Conservation (phyloP, 148 eudicot species). For the Heliamphora exappendiculata region DNA sequence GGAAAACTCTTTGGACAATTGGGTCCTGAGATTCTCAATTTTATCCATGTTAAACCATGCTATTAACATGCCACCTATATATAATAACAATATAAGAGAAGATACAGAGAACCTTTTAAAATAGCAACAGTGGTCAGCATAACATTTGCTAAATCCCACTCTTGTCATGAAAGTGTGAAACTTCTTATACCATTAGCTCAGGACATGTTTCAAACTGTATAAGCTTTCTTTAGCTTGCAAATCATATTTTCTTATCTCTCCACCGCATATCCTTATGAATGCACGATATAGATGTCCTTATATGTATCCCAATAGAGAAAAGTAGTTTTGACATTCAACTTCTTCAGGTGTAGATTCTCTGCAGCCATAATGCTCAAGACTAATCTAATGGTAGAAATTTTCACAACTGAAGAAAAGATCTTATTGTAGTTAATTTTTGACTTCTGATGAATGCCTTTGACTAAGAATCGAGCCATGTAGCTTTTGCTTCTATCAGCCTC, state of each 20-base stretch:
- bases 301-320: neutral
- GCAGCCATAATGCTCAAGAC: neutral
- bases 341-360: neutral
- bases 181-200: neutral
- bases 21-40: too few species aligned
- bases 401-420: neutral
- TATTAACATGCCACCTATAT: neutral
- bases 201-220: neutral
- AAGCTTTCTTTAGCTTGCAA: too few species aligned
- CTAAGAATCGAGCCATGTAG: neutral
- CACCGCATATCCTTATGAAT: too few species aligned
- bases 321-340: neutral
- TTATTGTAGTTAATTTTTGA: neutral
- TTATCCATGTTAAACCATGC: neutral
- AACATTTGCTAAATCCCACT: neutral
- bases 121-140: neutral
- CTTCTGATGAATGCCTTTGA: neutral
- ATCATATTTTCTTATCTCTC: too few species aligned
- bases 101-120: too few species aligned
- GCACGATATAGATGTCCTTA: neutral
- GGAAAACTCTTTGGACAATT: too few species aligned
- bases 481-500: neutral
- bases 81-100: neutral
- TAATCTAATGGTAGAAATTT: neutral
- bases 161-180: neutral